phyloP scores from a whole-genome alignment of 2,329 filamentous ascomycete species.

The Aspergillus costaricaensis region DNA sequence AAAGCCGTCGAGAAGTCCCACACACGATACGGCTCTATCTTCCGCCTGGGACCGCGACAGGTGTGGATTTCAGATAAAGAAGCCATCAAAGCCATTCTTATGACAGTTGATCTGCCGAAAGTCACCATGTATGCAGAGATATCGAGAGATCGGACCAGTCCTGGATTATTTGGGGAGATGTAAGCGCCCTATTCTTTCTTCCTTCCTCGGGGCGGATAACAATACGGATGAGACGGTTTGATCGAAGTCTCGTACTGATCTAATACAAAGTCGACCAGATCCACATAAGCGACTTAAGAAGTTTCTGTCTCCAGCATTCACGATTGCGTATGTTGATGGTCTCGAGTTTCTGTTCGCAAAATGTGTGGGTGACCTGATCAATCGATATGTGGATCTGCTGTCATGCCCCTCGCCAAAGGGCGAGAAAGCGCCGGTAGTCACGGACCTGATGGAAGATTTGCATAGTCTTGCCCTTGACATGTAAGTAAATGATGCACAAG shows the following conservation, averaged over 20 bases:
- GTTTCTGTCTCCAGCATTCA: slow-evolving; percentile 2
- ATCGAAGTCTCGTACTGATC: neutral
- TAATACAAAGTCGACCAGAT: neutral
- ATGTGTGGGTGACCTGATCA: neutral
- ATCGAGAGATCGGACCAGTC: neutral
- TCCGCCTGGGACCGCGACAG: slow-evolving; percentile 2
- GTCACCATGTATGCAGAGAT: slow-evolving; percentile 8
- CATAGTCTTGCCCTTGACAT: slow-evolving; percentile 9
- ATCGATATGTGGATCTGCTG: neutral
- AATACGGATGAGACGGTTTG: too few relatives aligned
- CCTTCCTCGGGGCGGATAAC: too few relatives aligned
- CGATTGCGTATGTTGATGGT: neutral
- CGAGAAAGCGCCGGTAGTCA: neutral
- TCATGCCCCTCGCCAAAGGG: neutral
- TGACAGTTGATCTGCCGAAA: slow-evolving; percentile 3
- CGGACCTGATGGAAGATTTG: slow-evolving; percentile 6
- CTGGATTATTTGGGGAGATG: slow-evolving; percentile 8
- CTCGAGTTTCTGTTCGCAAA: neutral
- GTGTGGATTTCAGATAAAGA: slow-evolving; percentile 8
- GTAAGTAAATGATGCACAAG: neutral
- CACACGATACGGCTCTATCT: neutral
- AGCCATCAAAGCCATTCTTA: neutral
- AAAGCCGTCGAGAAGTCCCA: slow-evolving; percentile 1
- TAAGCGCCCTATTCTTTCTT: neutral
- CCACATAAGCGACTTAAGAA: neutral